phyloP scores from a whole-genome alignment of 805 yeast genomes.

The Starmerella stigmatis region DNA sequence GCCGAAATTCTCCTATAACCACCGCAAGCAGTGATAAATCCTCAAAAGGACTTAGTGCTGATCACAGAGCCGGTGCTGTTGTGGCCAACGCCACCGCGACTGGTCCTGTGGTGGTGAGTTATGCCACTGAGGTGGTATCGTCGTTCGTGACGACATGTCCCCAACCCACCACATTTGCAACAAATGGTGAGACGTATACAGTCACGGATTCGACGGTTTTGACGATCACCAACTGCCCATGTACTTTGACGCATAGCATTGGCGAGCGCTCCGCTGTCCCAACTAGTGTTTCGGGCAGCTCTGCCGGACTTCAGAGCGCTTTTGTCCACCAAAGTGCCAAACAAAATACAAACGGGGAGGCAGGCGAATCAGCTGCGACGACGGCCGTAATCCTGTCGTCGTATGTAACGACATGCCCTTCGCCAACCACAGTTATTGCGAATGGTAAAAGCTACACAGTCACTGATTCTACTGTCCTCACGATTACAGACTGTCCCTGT shows the following conservation, averaged over 20 bases:
- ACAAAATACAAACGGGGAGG: no score
- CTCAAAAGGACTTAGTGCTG: no score
- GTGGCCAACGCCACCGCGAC: background rate
- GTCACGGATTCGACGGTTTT: slow-evolving; percentile 12
- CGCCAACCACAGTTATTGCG: slow-evolving; percentile 8
- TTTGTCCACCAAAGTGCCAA: no score
- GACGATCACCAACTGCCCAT: slow-evolving; percentile 20
- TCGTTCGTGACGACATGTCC: slow-evolving; percentile 7
- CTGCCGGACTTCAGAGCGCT: no score
- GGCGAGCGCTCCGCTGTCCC: background rate
- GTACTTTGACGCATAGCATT: slow-evolving; percentile 18
- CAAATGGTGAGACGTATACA: slow-evolving; percentile 11
- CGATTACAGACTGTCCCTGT: slow-evolving; percentile 12
- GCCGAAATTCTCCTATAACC: no score
- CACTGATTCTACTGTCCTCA: slow-evolving; percentile 6
- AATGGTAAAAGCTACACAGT: slow-evolving; percentile 8
- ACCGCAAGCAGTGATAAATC: background rate
- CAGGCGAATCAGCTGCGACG: no score
- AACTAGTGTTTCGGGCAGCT: slow-evolving; percentile 26
- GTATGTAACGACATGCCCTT: background rate
- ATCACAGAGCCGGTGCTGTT: background rate
- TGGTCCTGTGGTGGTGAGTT: background rate
- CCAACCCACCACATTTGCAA: slow-evolving; percentile 13
- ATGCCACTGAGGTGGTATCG: background rate
- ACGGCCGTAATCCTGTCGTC: no score